Conservation (phyloP, 1,139 yeast species). For the Protomyces gravidus region DNA sequence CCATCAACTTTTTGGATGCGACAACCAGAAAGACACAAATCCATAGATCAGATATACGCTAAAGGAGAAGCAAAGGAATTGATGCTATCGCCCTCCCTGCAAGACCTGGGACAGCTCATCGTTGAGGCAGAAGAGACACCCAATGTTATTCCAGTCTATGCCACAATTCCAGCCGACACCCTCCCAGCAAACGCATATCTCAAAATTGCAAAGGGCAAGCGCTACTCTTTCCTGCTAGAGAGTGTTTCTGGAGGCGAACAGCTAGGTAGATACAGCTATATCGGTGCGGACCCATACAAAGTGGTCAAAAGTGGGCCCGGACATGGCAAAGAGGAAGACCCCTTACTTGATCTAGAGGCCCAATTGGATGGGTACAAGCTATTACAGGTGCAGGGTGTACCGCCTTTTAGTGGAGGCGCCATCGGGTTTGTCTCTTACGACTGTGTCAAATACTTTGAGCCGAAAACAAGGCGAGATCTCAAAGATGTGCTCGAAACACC, state of each 20-base stretch:
- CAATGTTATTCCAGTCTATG: slow-evolving; percentile 74
- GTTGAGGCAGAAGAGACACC: slow-evolving; percentile 38
- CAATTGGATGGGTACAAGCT: slow-evolving; percentile 64
- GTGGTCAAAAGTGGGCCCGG: slow-evolving; percentile 71
- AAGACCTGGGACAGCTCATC: slow-evolving; percentile 48
- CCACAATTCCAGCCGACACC: slow-evolving; percentile 68
- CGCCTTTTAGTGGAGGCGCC: slow-evolving; percentile 90
- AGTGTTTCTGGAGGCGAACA: slow-evolving; percentile 85
- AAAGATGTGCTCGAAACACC: slow-evolving; percentile 80
- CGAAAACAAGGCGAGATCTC: slow-evolving; percentile 67
- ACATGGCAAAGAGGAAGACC: slow-evolving; percentile 64
- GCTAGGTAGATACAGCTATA: slow-evolving; percentile 82
- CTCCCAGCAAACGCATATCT: slow-evolving; percentile 86
- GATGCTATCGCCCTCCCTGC: slow-evolving; percentile 49
- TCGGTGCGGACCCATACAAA: slow-evolving; percentile 80
- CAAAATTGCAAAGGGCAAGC: slow-evolving; percentile 52
- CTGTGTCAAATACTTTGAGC: slow-evolving; percentile 93
- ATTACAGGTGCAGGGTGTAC: slow-evolving; percentile 70
- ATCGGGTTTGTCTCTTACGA: slow-evolving; percentile 93
- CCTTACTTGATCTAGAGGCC: slow-evolving; percentile 64
- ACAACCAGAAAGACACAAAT: not conserved
- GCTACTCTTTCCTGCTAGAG: slow-evolving; percentile 77
- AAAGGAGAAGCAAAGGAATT: no score
- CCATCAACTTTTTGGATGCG: not conserved
- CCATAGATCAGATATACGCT: no score